Evolutionary conservation across 495 filamentous ascomycete species (phyloP).

Genomic region (Evernia prunastri): DNA sequence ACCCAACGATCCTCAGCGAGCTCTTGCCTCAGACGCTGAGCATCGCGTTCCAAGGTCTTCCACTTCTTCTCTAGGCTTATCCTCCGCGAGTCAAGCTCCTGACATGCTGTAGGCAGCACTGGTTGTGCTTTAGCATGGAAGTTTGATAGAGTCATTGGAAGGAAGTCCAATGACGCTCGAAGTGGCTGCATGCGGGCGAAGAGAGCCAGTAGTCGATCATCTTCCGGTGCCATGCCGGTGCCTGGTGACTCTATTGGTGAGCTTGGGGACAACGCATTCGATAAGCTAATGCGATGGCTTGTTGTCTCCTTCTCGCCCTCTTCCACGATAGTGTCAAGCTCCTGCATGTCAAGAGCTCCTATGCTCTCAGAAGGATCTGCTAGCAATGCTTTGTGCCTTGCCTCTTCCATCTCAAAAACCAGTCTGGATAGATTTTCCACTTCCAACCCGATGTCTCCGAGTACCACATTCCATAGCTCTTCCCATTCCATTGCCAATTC

Average conservation of each 20-base stretch:
- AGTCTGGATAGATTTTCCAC: constrained; percentile 73
- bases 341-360: constrained; percentile 74
- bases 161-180: constrained; percentile 84
- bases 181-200: constrained; percentile 95
- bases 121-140: constrained; percentile 70
- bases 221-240: constrained; percentile 61
- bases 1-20: constrained; percentile 95
- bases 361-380: constrained; percentile 40
- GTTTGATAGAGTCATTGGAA: constrained; percentile 88
- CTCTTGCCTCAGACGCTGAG: constrained; percentile 77
- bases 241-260: constrained; percentile 51
- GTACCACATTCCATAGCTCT: constrained; percentile 86
- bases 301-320: constrained; percentile 51
- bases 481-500: constrained; percentile 99
- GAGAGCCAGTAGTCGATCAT: constrained; percentile 70
- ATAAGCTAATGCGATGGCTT: constrained; percentile 63
- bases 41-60: constrained; percentile 77
- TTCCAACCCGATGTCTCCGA: constrained; percentile 89
- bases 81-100: constrained; percentile 71
- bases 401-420: constrained; percentile 96
- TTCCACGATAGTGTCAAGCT: constrained; percentile 90
- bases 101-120: constrained; percentile 81
- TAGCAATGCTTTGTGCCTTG: constrained; percentile 66
- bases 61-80: constrained; percentile 67
- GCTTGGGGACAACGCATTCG: constrained; percentile 47